Evolutionary conservation across 208 protist genomes (phyloP), one percentile per base, ranked within the genome.

Genomic region (Porcisia hertigi): DNA sequence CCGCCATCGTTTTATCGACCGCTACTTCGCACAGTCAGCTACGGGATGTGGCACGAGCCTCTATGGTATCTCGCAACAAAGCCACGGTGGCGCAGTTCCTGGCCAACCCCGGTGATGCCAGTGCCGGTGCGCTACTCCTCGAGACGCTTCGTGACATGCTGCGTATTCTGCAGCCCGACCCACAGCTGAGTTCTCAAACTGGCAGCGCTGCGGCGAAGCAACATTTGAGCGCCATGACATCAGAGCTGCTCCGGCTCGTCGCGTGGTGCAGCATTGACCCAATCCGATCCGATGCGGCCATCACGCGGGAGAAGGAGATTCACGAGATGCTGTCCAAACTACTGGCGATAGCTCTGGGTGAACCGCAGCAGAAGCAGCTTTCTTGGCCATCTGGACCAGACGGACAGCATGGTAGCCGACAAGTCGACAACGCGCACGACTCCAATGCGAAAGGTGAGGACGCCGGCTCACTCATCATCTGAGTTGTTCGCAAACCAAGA

Each of bases 41-140:
- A 41, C 80, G 84, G n/a, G 66, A 80, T 49, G 77, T 91, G 12
- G 87, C 80, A 36, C 87, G 86, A 23, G 80, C 78, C 1, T 88
- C 86, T 20, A 87, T 94, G 81, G 54, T 87, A 25, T 45, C 79
- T 0, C 87, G 87, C 45, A 90, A 87, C 75, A 69, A 59, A 16
- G 81, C 79, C 0, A 77, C 91, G 20, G 63, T 94, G 43, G 53
- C 53, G 67, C 81, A 85, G 66, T 94, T 88, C 76, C 45, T 79
- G 7, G 64, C 57, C 45, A 81, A 90, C 75, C 82, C 86, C 16
- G 69, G 71, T 30, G 89, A 80, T 69, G 71, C 63, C 20, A 83
- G 86, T 55, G 77, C 80, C 8, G 77, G 69, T 23, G 81, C 71
- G 58, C 79, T 92, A 71, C 73, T 82, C 23, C 7, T 78, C 41